Base-by-base conservation (phyloP, 2,329 filamentous ascomycete genomes). In the Clarireedia hainanense region DNA sequence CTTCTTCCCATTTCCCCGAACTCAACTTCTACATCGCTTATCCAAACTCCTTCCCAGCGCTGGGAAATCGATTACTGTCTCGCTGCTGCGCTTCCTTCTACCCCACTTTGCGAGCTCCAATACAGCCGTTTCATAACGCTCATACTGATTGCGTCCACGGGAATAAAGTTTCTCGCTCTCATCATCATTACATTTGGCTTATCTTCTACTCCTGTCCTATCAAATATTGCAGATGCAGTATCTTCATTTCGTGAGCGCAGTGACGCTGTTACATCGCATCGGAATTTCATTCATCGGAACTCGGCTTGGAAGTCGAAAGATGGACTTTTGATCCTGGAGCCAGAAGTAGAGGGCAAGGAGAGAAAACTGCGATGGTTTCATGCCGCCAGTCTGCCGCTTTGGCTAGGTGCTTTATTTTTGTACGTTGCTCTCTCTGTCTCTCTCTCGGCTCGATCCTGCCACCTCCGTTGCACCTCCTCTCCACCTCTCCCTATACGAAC, bases 201-300 rank as follows among this genome's bases (percentile, higher is more conserved):
- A 24, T 61, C 60, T 48, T 60, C 55, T 4, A 57, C 62, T 20
- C 56, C 57, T 1, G 54, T 69, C 9, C 58, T 72, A 0, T 57
- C 67, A 26, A 71, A 70, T 0, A 61, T 69, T 2, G 71, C 71
- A 5, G 71, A 73, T 58, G 69, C 68, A 0, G 65, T 73, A 10
- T 62, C 67, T 7, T 72, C 70, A 0, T 74, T 73, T 46, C 58
- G 73, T 2, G 60, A 60, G 23, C 34, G 58, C 4, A 67, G 65
- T 0, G 72, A 73, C 58, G 55, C 54, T 0, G 67, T 60, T 1
- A 71, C 68, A 1, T 50, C 60, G 23, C 57, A 59, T 6, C 27
- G 55, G n/a, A 62, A 62, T 27, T 63, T 40, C 48, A 61, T 56
- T 63, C 65, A 59, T 52, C 69, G 61, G 10, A 46, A 46, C 20